A percentile compares a stretch with the other conserved stretches of the same genome.
Conservation (phyloP, 2,329 filamentous ascomycete species). For the Colletotrichum liriopes region DNA sequence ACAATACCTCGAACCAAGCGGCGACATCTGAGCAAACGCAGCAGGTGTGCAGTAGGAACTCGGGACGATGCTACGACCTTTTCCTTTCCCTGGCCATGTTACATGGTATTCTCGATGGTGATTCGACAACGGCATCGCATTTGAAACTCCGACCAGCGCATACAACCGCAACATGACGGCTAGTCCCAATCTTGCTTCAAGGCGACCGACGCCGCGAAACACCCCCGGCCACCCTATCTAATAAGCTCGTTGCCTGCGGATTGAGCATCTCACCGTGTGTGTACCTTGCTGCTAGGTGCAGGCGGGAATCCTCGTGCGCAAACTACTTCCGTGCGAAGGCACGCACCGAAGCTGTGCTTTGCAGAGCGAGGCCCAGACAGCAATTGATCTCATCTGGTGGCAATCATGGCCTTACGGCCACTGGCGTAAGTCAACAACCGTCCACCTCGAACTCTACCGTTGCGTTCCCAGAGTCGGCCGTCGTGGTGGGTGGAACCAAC, state of each 20-base stretch:
- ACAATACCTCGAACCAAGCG: slow-evolving; percentile 17
- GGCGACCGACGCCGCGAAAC: slow-evolving; percentile 19
- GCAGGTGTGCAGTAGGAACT: slow-evolving; percentile 12
- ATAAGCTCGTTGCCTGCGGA: slow-evolving; percentile 29
- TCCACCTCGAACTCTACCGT: not conserved
- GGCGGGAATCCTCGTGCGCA: slow-evolving; percentile 27
- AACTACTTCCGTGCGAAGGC: slow-evolving; percentile 20
- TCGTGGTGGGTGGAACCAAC: not conserved
- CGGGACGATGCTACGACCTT: slow-evolving; percentile 19
- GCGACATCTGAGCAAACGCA: slow-evolving; percentile 27
- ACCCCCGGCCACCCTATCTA: slow-evolving; percentile 11
- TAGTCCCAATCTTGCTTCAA: slow-evolving; percentile 32
- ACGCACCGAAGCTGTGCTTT: slow-evolving; percentile 18
- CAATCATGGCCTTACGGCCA: not conserved
- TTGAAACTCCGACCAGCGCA: slow-evolving; percentile 41
- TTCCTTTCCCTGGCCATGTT: slow-evolving; percentile 10
- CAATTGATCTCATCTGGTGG: not conserved
- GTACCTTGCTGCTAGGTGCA: slow-evolving; percentile 16
- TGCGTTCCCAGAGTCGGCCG: slow-evolving; percentile 2
- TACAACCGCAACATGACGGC: slow-evolving; percentile 38
- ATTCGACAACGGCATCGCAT: slow-evolving; percentile 35
- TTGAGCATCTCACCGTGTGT: slow-evolving; percentile 22
- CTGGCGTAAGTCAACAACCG: not conserved
- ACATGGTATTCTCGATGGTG: slow-evolving; percentile 15
- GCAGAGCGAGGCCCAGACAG: slow-evolving; percentile 16